Percentiles rank a stretch among this genome's conserved stretches.
Conservation (phyloP, 345 rosid species). For the Linum usitatissimum region DNA sequence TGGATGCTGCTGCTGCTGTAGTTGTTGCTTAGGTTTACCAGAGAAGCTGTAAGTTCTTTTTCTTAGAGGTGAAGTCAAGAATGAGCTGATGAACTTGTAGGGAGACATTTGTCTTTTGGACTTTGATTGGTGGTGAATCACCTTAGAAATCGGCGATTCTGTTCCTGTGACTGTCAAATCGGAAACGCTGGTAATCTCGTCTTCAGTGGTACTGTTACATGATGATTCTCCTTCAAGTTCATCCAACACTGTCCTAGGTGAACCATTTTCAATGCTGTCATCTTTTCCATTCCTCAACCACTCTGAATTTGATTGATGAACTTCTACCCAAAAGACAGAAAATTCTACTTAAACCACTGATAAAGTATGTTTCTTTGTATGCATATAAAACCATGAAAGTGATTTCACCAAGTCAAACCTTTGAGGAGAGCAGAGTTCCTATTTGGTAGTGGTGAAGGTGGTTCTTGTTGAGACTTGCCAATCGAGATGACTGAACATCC, state of each 20-base stretch:
- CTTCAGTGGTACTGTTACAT: constrained; percentile 30
- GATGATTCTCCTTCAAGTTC: constrained; percentile 40
- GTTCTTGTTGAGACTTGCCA: constrained; percentile 28
- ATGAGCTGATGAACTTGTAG: constrained; percentile 37
- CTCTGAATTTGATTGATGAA: constrained; percentile 20
- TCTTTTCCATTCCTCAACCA: constrained; percentile 16
- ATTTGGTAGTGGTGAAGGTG: background rate
- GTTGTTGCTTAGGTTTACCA: constrained; percentile 4
- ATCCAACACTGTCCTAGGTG: constrained; percentile 50
- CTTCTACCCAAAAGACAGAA: constrained; percentile 14
- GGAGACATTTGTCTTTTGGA: constrained; percentile 33
- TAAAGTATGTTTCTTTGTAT: background rate
- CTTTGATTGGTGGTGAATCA: constrained; percentile 13
- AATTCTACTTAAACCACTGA: too few relatives aligned
- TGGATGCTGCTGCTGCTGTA: constrained; percentile 12
- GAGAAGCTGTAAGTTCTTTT: constrained; percentile 28
- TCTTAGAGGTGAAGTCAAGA: constrained; percentile 44
- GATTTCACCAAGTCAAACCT: background rate
- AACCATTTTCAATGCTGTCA: constrained; percentile 18
- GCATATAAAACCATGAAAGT: background rate
- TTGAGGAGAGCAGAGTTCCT: background rate
- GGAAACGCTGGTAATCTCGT: constrained; percentile 38
- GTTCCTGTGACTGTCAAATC: constrained; percentile 39
- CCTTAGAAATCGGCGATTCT: constrained; percentile 26
- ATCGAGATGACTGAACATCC: constrained; percentile 59